Percentiles rank a stretch among this genome's conserved stretches.
phyloP scores from a whole-genome alignment of 352 stramenopile genomes.

The Peronospora tabacina region DNA sequence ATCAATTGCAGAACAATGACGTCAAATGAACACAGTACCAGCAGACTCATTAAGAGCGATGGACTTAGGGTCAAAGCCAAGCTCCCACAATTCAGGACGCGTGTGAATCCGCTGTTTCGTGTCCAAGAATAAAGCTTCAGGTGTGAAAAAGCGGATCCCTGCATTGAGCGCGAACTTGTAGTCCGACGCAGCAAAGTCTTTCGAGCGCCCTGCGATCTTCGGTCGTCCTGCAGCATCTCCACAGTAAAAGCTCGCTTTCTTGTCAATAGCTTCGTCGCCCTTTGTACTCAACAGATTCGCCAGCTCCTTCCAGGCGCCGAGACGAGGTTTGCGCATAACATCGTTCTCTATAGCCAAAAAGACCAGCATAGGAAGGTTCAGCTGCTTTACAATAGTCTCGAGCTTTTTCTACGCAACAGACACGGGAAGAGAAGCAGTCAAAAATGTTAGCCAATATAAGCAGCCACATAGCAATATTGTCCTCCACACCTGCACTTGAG shows the following conservation, averaged over 20 bases:
- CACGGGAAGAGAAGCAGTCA: conserved; percentile 3
- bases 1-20: background rate
- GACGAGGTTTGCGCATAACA: conserved; percentile 69
- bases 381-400: conserved; percentile 43
- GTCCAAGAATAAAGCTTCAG: conserved; percentile 72
- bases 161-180: conserved; percentile 88
- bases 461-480: background rate
- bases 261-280: conserved; percentile 31
- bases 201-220: conserved; percentile 53
- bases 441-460: background rate
- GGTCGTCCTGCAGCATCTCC: conserved; percentile 73
- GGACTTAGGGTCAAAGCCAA: conserved; percentile 59
- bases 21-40: conserved; percentile 16
- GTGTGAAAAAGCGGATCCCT: conserved; percentile 71
- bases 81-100: conserved; percentile 59
- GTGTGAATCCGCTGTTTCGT: conserved; percentile 67
- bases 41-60: conserved; percentile 20
- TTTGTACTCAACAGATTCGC: conserved; percentile 16
- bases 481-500: conserved; percentile 46
- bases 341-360: conserved; percentile 69
- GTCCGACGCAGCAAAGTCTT: conserved; percentile 82
- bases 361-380: conserved; percentile 64
- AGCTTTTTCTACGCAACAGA: conserved; percentile 45
- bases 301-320: conserved; percentile 61
- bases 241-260: conserved; percentile 66